Base-by-base conservation (phyloP, 2,329 filamentous ascomycete genomes). In the Nothophaeocryptopus gaeumannii region DNA sequence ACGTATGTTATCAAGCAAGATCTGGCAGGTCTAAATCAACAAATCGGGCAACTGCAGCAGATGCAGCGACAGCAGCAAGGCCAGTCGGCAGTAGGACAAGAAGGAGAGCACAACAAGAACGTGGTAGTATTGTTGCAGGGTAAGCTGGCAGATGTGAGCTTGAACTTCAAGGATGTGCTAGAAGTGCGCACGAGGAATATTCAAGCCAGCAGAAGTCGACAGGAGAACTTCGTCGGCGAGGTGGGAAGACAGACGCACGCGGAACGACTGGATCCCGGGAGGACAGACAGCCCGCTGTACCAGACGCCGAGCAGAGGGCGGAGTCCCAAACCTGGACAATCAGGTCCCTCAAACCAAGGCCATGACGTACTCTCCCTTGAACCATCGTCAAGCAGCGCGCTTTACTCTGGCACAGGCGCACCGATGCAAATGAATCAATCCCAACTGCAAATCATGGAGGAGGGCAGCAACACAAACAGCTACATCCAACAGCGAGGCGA, bases 1-100 rank as follows among this genome's bases (percentile, higher is more conserved):
- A 96, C 91, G 7, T 96, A 91, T 66, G 88, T 97, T 66, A 96
- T 97, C 77, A 97, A 97, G 74, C 92, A 97, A 76, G 92, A 97
- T 65, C 81, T 97, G 45, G 89, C 89, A 1, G 83, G 79, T 4
- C 71, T 88, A 50, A 97, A 96, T 71, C 84, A 89, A 59, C 88
- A 95, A 66, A 97, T 97, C 62, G 86, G 87, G 39, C 78, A 79
- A 8, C 77, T 99, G n/a, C 88, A 95, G 67, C 74, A 79, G 5
- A 78, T 96, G 39, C 86, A 89, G 11, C 81, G 84, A 46, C 34
- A 39, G 81, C 88, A 51, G 85, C 91, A 70, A 86, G 88, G 13
- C 72, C 26, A 66, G 64, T 46, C 31, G 11, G 39, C 67, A 9
- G 45, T 64, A 9, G 80, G 83, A 54, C 91, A 96, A 67, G 89